Evolutionary conservation across 2,329 filamentous ascomycete species (phyloP), one percentile per base, ranked within the genome.

Genomic region (Teratosphaeria epicoccoides): DNA sequence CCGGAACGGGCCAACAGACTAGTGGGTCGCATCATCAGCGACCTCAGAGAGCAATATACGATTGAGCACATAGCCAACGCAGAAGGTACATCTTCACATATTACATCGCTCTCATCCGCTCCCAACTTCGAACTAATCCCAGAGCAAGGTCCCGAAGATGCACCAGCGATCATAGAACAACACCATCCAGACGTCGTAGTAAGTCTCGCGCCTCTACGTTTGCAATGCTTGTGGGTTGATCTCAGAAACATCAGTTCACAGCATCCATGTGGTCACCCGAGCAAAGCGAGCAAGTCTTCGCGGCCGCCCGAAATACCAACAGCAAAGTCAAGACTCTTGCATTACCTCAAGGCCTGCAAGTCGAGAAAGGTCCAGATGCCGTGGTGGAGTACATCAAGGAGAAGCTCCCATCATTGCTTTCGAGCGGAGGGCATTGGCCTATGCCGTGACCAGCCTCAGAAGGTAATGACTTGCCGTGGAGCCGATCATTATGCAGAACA

Each of bases 21-120:
- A 28, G 78, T 84, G 59, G 82, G 82, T 10, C 74, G 79, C 0
- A 67, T 87, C 33, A 73, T 77, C 10, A 79, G 83, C 51, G 76
- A 74, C 11, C 67, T 87, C 26, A 82, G 81, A 63, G 81, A 83
- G 51, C 70, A 69, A 37, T 86, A 85, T 66, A 79, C 73, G 1
- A 84, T 87, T 57, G 70, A 76, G 33, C 74, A 86, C 62, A 73
- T 77, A 23, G 80, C 72, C 29, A 86, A 87, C 63, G 79, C 76
- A 60, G 75, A 79, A 43, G 77, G 81, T 84, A 66, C 59, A 74
- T 9, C 6, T 5, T n/a, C 2, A 64, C n/a, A n/a, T n/a, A n/a
- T n/a, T n/a, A n/a, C n/a, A n/a, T n/a, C n/a, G n/a, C n/a, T n/a
- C n/a, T n/a, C n/a, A n/a, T n/a, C n/a, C 14, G 2, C 25, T 28